phyloP scores from a whole-genome alignment of 2,329 filamentous ascomycete genomes.

The Colletotrichum neosansevieriae region DNA sequence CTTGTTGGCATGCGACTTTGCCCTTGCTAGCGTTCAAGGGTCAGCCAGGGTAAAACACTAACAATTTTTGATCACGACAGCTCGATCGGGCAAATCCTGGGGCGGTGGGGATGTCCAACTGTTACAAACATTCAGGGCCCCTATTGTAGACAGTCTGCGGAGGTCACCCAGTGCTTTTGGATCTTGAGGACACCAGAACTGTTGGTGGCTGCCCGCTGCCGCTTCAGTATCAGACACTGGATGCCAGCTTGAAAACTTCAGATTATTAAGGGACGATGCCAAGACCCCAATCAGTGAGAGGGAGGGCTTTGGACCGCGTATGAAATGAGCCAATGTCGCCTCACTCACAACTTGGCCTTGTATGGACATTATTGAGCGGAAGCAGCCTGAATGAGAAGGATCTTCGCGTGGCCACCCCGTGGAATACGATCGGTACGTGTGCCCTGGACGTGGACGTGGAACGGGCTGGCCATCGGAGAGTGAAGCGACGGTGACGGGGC shows the following conservation, averaged over 20 bases:
- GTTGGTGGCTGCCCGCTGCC: not conserved
- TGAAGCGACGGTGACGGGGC: not conserved
- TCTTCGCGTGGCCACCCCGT: conserved; percentile 15
- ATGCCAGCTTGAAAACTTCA: conserved; percentile 19
- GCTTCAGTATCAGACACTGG: conserved; percentile 22
- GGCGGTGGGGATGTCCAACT: no score
- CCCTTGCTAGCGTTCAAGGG: no score
- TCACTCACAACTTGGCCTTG: conserved; percentile 5
- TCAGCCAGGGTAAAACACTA: no score
- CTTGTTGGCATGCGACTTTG: no score
- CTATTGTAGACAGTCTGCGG: not conserved
- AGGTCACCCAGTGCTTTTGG: not conserved
- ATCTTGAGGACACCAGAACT: not conserved
- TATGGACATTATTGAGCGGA: conserved; percentile 21
- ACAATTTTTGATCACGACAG: no score
- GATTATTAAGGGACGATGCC: conserved; percentile 30
- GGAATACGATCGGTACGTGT: conserved; percentile 26
- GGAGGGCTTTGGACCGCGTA: conserved; percentile 13
- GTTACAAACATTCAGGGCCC: no score
- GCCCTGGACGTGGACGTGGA: conserved; percentile 24
- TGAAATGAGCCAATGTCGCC: conserved; percentile 39
- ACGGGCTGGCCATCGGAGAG: conserved; percentile 29
- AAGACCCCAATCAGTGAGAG: conserved; percentile 22
- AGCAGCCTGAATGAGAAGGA: conserved; percentile 25
- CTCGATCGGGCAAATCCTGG: no score